These are phyloP conservation scores for Sinapis alba DNA, from an alignment of 441 rosid genomes.

Conservation along the genomic window DNA sequence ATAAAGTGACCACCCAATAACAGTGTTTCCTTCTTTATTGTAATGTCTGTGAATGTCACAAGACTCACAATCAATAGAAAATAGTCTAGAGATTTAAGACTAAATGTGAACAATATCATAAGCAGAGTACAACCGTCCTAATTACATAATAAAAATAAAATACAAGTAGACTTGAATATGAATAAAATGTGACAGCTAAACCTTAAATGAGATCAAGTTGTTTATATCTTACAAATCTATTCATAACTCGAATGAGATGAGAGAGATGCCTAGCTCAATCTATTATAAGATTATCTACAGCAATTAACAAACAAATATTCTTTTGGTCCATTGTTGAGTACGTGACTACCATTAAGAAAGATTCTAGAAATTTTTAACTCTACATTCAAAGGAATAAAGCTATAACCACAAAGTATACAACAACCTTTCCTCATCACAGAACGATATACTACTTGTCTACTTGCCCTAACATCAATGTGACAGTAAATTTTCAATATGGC, in stretches of 20 bases:
- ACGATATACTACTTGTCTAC: neutral
- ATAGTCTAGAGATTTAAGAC: neutral
- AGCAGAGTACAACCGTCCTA: neutral
- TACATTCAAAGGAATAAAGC: neutral
- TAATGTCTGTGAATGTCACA: neutral
- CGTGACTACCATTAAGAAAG: neutral
- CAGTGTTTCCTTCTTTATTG: neutral
- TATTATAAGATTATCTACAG: too few relatives aligned
- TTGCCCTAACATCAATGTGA: neutral
- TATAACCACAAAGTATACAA: neutral
- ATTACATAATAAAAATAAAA: neutral
- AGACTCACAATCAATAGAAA: neutral
- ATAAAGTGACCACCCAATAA: neutral
- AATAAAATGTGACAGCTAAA: neutral
- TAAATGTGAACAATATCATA: neutral
- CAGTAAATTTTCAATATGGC: neutral
- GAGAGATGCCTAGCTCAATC: neutral
- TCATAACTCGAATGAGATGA: neutral
- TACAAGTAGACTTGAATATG: neutral
- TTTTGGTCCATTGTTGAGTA: neutral
- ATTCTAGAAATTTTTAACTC: neutral
- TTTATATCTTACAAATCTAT: neutral
- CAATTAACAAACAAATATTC: neutral
- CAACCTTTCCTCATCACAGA: neutral
- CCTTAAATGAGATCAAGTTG: neutral